phyloP scores from a whole-genome alignment of 2,329 filamentous ascomycete species.

The Lojkania enalia region DNA sequence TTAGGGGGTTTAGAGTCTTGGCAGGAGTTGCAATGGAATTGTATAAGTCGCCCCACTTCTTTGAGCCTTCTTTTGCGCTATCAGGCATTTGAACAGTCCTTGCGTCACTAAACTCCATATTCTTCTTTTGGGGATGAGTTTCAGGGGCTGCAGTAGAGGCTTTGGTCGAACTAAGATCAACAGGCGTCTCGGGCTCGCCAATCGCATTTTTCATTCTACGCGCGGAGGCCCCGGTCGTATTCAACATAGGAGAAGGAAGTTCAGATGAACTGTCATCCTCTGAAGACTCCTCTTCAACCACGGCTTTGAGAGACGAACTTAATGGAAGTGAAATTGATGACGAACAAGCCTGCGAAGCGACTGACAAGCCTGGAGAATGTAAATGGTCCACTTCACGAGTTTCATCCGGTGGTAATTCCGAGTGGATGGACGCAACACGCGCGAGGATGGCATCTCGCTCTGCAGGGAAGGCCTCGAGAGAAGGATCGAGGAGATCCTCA shows the following conservation, averaged over 20 bases:
- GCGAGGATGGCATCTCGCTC: slow-evolving; percentile 32
- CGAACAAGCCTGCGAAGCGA: slow-evolving; percentile 34
- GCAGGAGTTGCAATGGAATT: slow-evolving; percentile 17
- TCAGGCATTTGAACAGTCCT: slow-evolving; percentile 21
- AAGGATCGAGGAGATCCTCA: slow-evolving; percentile 29
- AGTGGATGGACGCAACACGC: slow-evolving; percentile 31
- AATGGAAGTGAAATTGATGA: slow-evolving; percentile 33
- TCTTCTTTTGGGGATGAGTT: too few relatives aligned
- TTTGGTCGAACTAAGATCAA: slow-evolving; percentile 19
- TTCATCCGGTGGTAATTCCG: slow-evolving; percentile 32
- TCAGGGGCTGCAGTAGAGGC: slow-evolving; percentile 7
- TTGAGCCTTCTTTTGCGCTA: slow-evolving; percentile 17
- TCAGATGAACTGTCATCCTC: neutral
- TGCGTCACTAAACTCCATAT: slow-evolving; percentile 13
- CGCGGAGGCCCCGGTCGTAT: neutral
- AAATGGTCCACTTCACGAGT: neutral
- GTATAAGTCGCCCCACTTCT: slow-evolving; percentile 12
- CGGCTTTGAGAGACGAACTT: slow-evolving; percentile 34
- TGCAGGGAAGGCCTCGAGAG: slow-evolving; percentile 34
- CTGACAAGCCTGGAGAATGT: slow-evolving; percentile 28
- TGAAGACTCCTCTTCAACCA: slow-evolving; percentile 25
- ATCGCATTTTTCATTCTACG: neutral
- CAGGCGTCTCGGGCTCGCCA: neutral
- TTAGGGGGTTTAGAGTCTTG: slow-evolving; percentile 15
- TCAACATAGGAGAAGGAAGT: neutral